Evolutionary conservation across 2,329 filamentous ascomycete species (phyloP), one percentile per base, ranked within the genome.

Genomic region (Cercospora janseana): DNA sequence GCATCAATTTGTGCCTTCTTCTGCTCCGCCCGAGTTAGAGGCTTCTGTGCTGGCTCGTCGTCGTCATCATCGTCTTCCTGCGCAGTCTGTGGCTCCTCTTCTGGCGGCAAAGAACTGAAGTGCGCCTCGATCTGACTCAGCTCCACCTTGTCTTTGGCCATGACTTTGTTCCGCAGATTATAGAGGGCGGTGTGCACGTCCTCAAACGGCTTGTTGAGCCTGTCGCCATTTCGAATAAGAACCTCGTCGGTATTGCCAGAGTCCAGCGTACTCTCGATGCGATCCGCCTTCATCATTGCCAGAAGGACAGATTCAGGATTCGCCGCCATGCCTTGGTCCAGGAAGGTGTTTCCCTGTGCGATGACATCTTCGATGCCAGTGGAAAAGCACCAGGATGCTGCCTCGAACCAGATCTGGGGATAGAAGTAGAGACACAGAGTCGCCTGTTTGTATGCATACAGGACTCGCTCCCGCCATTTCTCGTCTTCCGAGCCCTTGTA

Each of bases 391-490:
- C 92, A 97, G 58, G 95, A 87, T 1, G 91, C 88, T 7, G 90
- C 92, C 53, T 96, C 90, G 42, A 90, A 91, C 93, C 93, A 98
- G 60, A 96, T 84, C 66, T 95, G 88, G 3, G 93, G 91, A 81
- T 92, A 93, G 70, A 97, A 98, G 43, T 91, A 84, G 48, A 98
- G 74, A 3, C 90, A 86, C 87, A 96, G 95, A 38, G 95, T 74
- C 4, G 92, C 89, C 68, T 96, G 92, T 68, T 90, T 93, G 75
- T 95, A 97, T 57, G 88, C 86, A 68, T 94, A 95, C 6, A 96
- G 70, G 32, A 97, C 81, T 31, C 93, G 85, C 58, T 86, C 80
- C 59, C 86, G 86, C 70, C 86, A 93, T 45, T 82, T 79, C 3
- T 80, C 75, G 60, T 97, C 91, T 46, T 97, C 91, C 2, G 84